These are phyloP conservation scores for Heterobasidion annosum DNA, from an alignment of 1,284 basidiomycete species.

Conservation along the genomic window DNA sequence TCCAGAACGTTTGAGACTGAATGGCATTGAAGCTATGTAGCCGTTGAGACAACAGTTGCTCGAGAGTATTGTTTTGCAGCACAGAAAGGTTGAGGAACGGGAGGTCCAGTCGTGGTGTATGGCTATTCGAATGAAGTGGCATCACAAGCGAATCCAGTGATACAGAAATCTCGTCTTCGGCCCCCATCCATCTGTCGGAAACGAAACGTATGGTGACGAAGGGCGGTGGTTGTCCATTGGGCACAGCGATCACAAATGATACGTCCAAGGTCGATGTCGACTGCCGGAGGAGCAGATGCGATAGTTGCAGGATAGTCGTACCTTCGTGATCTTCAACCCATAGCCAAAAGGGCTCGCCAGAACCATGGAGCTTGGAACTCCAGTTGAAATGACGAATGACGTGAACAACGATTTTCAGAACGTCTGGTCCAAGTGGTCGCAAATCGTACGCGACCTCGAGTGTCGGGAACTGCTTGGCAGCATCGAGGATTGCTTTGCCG, in stretches of 20 bases:
- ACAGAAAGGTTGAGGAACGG: constrained; percentile 66
- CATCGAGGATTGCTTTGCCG: constrained; percentile 71
- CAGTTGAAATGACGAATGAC: constrained; percentile 77
- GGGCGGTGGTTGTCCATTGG: constrained; percentile 43
- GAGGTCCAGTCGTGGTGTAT: constrained; percentile 69
- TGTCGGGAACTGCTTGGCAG: constrained; percentile 83
- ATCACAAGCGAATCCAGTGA: constrained; percentile 68
- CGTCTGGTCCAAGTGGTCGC: constrained; percentile 76
- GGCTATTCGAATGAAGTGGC: constrained; percentile 59
- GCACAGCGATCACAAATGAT: constrained; percentile 80
- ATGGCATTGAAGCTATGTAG: constrained; percentile 71
- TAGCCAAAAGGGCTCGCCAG: constrained; percentile 85
- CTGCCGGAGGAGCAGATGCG: constrained; percentile 65
- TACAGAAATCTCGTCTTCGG: constrained; percentile 69
- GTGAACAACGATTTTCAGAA: constrained; percentile 71
- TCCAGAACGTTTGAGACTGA: constrained; percentile 90
- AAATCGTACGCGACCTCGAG: constrained; percentile 63
- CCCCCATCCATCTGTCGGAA: constrained; percentile 92
- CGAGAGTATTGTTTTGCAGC: constrained; percentile 39
- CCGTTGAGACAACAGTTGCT: constrained; percentile 34
- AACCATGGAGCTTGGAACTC: constrained; percentile 73
- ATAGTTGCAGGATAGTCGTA: constrained; percentile 75
- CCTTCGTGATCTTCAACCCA: constrained; percentile 91
- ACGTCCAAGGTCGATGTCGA: constrained; percentile 51
- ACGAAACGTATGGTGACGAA: constrained; percentile 70